Evolutionary conservation across 306 rosid species (phyloP).

Genomic region (Datisca glomerata): DNA sequence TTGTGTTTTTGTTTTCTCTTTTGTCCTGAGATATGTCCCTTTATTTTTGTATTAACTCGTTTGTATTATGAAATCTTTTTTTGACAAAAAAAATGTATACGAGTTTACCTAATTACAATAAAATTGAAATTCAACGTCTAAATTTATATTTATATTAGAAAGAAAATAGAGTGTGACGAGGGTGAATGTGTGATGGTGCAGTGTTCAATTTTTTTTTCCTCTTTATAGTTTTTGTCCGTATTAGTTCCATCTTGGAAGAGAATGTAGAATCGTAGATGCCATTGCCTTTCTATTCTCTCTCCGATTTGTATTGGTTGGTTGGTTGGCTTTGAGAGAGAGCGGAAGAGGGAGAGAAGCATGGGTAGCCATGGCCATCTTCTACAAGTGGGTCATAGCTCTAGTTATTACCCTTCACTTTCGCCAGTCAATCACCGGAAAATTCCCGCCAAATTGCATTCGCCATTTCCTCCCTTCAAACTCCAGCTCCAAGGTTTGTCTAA

Average conservation of each 20-base stretch:
- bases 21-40: too few relatives aligned
- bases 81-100: too few relatives aligned
- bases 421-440: neutral
- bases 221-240: neutral
- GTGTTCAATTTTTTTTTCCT: too few relatives aligned
- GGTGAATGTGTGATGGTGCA: too few relatives aligned
- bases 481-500: conserved; percentile 17
- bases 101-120: too few relatives aligned
- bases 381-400: neutral
- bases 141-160: too few relatives aligned
- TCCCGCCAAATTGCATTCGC: conserved; percentile 2
- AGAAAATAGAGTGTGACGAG: too few relatives aligned
- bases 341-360: conserved; percentile 1
- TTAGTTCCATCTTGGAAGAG: neutral
- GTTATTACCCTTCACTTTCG: conserved; percentile 4
- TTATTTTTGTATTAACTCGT: too few relatives aligned
- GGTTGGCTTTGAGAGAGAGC: neutral
- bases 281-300: neutral
- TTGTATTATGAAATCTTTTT: too few relatives aligned
- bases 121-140: too few relatives aligned
- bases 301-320: neutral
- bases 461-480: conserved; percentile 7
- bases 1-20: too few relatives aligned
- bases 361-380: neutral
- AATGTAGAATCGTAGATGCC: neutral